Evolutionary conservation across 495 filamentous ascomycete genomes (phyloP).

Genomic region (Rostrohypoxylon terebratum): DNA sequence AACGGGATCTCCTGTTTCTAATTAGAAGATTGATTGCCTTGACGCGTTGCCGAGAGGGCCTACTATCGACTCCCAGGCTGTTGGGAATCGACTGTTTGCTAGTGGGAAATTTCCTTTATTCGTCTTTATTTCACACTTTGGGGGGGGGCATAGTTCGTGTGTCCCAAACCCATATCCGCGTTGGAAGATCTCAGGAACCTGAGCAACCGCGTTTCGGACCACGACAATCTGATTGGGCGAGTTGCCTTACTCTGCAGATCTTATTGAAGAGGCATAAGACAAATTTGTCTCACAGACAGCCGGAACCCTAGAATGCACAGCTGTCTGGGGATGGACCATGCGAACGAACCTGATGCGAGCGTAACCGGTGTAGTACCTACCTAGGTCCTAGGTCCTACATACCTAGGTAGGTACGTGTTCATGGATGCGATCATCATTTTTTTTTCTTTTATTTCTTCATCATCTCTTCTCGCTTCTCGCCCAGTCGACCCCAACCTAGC

Average conservation of each 20-base stretch:
- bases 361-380: conserved; percentile 37
- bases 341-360: conserved; percentile 15
- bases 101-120: conserved; percentile 1
- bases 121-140: background rate
- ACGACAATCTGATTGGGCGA: conserved; percentile 18
- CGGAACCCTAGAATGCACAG: conserved; percentile 27
- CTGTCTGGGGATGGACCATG: conserved; percentile 32
- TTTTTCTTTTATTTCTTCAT: conserved; percentile 8
- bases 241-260: conserved; percentile 38
- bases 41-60: conserved; percentile 33
- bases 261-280: conserved; percentile 37
- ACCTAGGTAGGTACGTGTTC: too few species aligned
- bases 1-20: conserved; percentile 24
- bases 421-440: conserved; percentile 13
- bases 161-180: conserved; percentile 1
- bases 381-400: too few species aligned
- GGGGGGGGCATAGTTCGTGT: background rate
- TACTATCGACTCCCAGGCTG: conserved; percentile 36
- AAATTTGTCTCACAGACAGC: conserved; percentile 28
- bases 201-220: conserved; percentile 15
- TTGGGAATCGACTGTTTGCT: conserved; percentile 23
- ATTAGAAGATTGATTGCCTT: conserved; percentile 38
- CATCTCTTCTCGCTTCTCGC: conserved; percentile 19
- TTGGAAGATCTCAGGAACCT: conserved; percentile 6
- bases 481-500: conserved; percentile 42